Base-by-base conservation (phyloP, 768 basidiomycete genomes). In the Hebeloma cylindrosporum region DNA sequence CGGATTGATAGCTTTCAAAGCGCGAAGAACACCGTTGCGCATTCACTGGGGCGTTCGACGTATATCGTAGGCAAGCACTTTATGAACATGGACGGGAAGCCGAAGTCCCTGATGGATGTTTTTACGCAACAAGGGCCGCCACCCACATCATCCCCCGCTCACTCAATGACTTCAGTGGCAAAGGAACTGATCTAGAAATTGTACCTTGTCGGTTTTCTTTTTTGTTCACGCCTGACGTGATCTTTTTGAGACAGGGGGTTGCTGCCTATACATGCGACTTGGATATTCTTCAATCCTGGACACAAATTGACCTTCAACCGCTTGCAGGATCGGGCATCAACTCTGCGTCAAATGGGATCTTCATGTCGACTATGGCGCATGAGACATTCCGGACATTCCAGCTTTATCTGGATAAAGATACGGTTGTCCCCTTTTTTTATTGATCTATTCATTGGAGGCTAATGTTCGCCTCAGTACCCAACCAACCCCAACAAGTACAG, bases 231-330 rank as follows among this genome's bases (percentile, higher is more conserved):
- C 14, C 27, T 45, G n/a, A n/a, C 4, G 3, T 6, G 23, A 49
- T 38, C n/a, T n/a, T 14, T 48, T 40, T 31, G 29, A 21, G 7
- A 40, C 32, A 55, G 53, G 42, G 16, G 25, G 30, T 30, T 28
- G n/a, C n/a, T n/a, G n/a, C n/a, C n/a, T n/a, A n/a, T n/a, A n/a
- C n/a, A n/a, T n/a, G n/a, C n/a, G n/a, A n/a, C n/a, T n/a, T n/a
- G n/a, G 46, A 54, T 29, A 51, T 57, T 45, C 40, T 59, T 41
- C 42, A 45, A 23, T 14, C 43, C 3, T 57, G 58, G 58, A 54
- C 48, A 18, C 40, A 35, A 17, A 18, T 57, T 23, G 44, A 55
- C 40, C 2, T 49, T 32, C 13, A 25, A 3, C 25, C 43, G 17
- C 45, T 57, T 29, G 20, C 25, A 6, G 29, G 45, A 37, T 27